Conservation (phyloP, 2,329 filamentous ascomycete genomes). For the Aspergillus brunneoviolaceus region DNA sequence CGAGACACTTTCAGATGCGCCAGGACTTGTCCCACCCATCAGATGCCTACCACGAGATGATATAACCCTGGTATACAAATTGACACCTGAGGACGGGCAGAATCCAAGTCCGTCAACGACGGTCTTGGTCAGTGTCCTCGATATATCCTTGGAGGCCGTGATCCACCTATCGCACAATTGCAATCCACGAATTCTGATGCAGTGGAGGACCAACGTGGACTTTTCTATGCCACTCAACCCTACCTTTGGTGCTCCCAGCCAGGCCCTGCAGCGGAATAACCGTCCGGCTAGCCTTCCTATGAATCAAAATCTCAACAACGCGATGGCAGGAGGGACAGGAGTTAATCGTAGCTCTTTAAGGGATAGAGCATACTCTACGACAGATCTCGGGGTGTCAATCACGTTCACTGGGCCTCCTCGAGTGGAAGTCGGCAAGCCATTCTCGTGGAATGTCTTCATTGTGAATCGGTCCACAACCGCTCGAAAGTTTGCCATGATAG, state of each 20-base stretch:
- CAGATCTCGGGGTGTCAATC: conserved; percentile 52
- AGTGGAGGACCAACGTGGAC: conserved; percentile 51
- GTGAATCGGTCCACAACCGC: conserved; percentile 57
- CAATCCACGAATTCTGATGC: conserved; percentile 47
- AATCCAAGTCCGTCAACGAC: conserved; percentile 39
- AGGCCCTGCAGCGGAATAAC: conserved; percentile 46
- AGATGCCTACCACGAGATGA: conserved; percentile 55
- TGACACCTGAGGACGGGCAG: conserved; percentile 42
- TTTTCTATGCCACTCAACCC: conserved; percentile 50
- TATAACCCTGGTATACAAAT: conserved; percentile 57
- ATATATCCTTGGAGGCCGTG: conserved; percentile 47
- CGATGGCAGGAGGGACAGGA: conserved; percentile 15
- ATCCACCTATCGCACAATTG: conserved; percentile 44
- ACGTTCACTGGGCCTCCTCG: conserved; percentile 55
- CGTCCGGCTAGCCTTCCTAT: conserved; percentile 47
- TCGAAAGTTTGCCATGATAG: conserved; percentile 56
- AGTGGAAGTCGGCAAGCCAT: conserved; percentile 53
- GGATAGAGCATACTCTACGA: conserved; percentile 39
- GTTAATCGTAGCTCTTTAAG: conserved; percentile 36
- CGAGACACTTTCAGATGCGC: conserved; percentile 41
- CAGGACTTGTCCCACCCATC: conserved; percentile 38
- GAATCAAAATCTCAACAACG: conserved; percentile 23
- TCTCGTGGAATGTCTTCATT: conserved; percentile 59
- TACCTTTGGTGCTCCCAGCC: conserved; percentile 47
- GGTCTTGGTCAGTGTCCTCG: conserved; percentile 42